Conservation (phyloP, 2,329 filamentous ascomycete genomes). For the Cercospora sp. region DNA sequence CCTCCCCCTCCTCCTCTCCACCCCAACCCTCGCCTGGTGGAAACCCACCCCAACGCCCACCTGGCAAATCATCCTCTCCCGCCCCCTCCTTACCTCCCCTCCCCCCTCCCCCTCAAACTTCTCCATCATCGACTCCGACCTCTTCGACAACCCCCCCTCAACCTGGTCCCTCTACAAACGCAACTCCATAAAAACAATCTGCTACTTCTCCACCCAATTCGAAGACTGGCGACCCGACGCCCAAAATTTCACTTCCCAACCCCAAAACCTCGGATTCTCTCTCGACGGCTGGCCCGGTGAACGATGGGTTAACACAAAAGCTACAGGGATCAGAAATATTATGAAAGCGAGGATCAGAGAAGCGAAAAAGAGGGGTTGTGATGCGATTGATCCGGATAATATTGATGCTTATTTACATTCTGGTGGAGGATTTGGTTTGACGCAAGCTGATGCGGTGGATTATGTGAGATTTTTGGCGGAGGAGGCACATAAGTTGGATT, state of each 20-base stretch:
- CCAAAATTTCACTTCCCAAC: slow-evolving; percentile 48
- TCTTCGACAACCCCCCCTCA: slow-evolving; percentile 11
- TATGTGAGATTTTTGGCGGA: slow-evolving; percentile 62
- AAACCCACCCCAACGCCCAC: neutral
- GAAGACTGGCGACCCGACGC: slow-evolving; percentile 69
- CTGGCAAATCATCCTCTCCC: slow-evolving; percentile 16
- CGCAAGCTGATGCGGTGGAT: slow-evolving; percentile 55
- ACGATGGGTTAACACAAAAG: slow-evolving; percentile 63
- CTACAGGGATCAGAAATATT: slow-evolving; percentile 59
- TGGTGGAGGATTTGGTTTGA: slow-evolving; percentile 58
- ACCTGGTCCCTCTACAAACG: slow-evolving; percentile 14
- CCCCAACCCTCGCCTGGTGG: too few relatives aligned
- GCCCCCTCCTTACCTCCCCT: neutral
- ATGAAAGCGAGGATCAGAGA: slow-evolving; percentile 62
- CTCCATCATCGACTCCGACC: slow-evolving; percentile 16
- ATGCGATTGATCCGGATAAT: slow-evolving; percentile 20
- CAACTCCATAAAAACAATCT: slow-evolving; percentile 48
- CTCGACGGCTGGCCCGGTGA: slow-evolving; percentile 67
- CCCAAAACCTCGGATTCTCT: slow-evolving; percentile 57
- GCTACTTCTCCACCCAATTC: slow-evolving; percentile 72
- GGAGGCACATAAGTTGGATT: slow-evolving; percentile 55
- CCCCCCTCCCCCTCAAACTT: neutral
- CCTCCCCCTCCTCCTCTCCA: too few relatives aligned
- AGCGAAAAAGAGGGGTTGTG: slow-evolving; percentile 46
- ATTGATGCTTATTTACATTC: slow-evolving; percentile 30